A percentile compares a stretch with the other conserved stretches of the same genome.
Evolutionary conservation across 169 alveolate genomes (phyloP).

Genomic region (Cryptosporidium ryanae): DNA sequence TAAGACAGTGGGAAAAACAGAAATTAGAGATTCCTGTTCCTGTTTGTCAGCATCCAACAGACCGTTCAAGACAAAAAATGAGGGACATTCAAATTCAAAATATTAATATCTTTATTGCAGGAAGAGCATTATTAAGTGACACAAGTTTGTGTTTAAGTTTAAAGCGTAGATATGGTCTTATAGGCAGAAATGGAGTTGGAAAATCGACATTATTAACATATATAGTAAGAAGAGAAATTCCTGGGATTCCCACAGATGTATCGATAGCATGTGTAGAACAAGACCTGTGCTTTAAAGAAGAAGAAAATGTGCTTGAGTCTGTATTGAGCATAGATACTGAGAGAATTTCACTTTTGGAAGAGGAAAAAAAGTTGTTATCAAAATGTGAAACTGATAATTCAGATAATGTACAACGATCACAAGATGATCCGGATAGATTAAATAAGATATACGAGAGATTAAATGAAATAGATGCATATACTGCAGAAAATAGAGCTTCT

Average conservation of each 20-base stretch:
- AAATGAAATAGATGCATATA: slow-evolving; percentile 90
- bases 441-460: slow-evolving; percentile 86
- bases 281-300: slow-evolving; percentile 81
- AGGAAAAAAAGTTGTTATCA: slow-evolving; percentile 82
- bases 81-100: slow-evolving; percentile 85
- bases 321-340: slow-evolving; percentile 94
- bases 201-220: slow-evolving; percentile 94
- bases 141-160: slow-evolving; percentile 89
- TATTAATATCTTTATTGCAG: slow-evolving; percentile 92
- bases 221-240: slow-evolving; percentile 94
- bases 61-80: slow-evolving; percentile 79
- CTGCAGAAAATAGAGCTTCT: slow-evolving; percentile 93
- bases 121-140: slow-evolving; percentile 92
- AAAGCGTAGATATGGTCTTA: slow-evolving; percentile 94
- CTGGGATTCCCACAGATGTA: slow-evolving; percentile 90
- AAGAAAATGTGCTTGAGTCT: slow-evolving; percentile 90
- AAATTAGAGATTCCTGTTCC: slow-evolving; percentile 87
- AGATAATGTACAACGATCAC: slow-evolving; percentile 75
- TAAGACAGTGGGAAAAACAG: slow-evolving; percentile 86
- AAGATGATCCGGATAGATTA: slow-evolving; percentile 82
- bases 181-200: slow-evolving; percentile 98
- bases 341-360: slow-evolving; percentile 89
- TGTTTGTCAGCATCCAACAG: slow-evolving; percentile 80
- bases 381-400: slow-evolving; percentile 79
- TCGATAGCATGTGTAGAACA: slow-evolving; percentile 95